Conservation (phyloP, 345 rosid species). For the Bruguiera gymnorhiza region DNA sequence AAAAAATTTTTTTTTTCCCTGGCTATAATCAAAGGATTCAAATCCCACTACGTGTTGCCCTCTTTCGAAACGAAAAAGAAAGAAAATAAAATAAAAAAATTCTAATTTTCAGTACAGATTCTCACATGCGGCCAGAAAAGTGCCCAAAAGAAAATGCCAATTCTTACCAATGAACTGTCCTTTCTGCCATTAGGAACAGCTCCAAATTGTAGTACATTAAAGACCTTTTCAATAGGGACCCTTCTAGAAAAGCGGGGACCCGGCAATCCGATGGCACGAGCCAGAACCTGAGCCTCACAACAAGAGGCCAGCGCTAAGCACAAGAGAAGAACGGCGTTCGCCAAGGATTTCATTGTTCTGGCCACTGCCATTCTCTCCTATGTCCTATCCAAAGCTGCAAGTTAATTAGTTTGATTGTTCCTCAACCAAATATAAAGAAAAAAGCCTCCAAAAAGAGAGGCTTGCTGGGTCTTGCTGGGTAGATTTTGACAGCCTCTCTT, state of each 20-base stretch:
- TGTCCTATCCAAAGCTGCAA: not conserved
- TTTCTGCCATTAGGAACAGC: conserved; percentile 30
- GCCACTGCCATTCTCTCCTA: conserved; percentile 14
- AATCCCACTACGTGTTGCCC: too few relatives aligned
- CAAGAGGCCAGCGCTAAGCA: not conserved
- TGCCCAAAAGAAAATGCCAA: too few relatives aligned
- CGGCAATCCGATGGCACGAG: not conserved
- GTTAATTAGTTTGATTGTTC: not conserved
- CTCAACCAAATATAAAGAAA: not conserved
- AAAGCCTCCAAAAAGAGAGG: conserved; percentile 13
- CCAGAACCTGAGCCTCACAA: not conserved
- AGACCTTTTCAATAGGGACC: conserved; percentile 35
- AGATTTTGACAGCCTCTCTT: conserved; percentile 1
- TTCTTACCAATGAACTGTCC: conserved; percentile 35
- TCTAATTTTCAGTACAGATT: too few relatives aligned
- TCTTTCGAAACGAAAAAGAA: too few relatives aligned
- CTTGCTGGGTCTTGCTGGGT: not conserved
- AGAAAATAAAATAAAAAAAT: too few relatives aligned
- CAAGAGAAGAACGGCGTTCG: conserved; percentile 17
- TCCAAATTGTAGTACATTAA: conserved; percentile 37
- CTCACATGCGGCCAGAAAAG: too few relatives aligned
- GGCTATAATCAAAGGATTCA: too few relatives aligned
- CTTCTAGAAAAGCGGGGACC: not conserved
- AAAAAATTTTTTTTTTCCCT: too few relatives aligned
- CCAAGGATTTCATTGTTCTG: conserved; percentile 1